Base-by-base conservation (phyloP, 345 rosid species). In the Euphorbia pulcherrima region DNA sequence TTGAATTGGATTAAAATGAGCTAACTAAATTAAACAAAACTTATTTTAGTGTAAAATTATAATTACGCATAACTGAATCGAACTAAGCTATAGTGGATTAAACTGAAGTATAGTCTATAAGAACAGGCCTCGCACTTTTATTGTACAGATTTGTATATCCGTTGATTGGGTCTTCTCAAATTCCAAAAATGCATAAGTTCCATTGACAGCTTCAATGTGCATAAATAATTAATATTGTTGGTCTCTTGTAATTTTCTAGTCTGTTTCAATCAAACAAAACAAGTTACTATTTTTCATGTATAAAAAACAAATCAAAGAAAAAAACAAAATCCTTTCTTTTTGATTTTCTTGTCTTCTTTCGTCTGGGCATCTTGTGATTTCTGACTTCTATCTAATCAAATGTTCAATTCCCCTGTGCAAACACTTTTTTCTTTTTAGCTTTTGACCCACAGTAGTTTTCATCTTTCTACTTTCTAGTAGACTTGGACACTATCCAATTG, bases 191-290 rank as follows among this genome's bases (percentile, higher is more conserved):
- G 20, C 66, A 33, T 48, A 33, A 33, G 7, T 39, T 50, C 37
- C 48, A 56, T 40, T 56, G 75, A 52, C 75, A 62, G 65, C 68
- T 41, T 40, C 26, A 39, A 55, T 23, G 8, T 65, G 59, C 64
- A 18, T 17, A 24, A 60, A 29, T 24, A 24, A n/a, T 57, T 48
- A 12, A 48, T 21, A 27, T 44, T 16, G 6, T 67, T 6, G 16
- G 18, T 30, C 14, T 27, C 16, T 13, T 56, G 4, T n/a, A 30
- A 4, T 7, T 26, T 24, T 16, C 16, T 9, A 10, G 10, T 44
- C 39, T 6, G 24, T n/a, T n/a, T n/a, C n/a, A n/a, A n/a, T n/a
- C n/a, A n/a, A n/a, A n/a, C n/a, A n/a, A n/a, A n/a, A n/a, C n/a
- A n/a, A n/a, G n/a, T n/a, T n/a, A n/a, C n/a, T n/a, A n/a, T n/a